These are phyloP conservation scores for Coemansia sp. DNA, from an alignment of 192 early-diverging fungal genomes.

Conservation along the genomic window DNA sequence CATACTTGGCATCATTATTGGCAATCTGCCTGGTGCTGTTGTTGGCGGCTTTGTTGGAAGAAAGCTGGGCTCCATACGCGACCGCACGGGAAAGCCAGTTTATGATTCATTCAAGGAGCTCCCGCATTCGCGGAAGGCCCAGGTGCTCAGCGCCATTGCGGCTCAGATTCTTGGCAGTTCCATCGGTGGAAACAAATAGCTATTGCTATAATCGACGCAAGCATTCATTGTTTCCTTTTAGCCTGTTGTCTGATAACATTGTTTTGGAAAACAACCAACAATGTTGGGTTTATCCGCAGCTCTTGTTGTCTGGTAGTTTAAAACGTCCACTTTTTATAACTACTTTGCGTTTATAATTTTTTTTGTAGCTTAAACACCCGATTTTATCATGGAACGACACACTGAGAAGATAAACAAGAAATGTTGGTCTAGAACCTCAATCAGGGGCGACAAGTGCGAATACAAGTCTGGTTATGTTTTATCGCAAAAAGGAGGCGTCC, in stretches of 20 bases:
- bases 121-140: conserved; percentile 59
- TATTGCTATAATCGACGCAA: background rate
- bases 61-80: conserved; percentile 64
- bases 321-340: too few species aligned
- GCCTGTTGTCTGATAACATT: background rate
- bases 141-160: conserved; percentile 56
- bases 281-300: too few species aligned
- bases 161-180: conserved; percentile 43
- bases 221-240: background rate
- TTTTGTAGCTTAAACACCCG: too few species aligned
- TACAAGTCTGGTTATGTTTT: too few species aligned
- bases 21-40: conserved; percentile 64
- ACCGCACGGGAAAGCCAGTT: conserved; percentile 63
- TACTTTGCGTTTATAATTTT: too few species aligned
- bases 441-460: too few species aligned
- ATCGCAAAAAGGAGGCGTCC: too few species aligned
- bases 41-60: conserved; percentile 61
- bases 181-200: conserved; percentile 9
- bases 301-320: too few species aligned
- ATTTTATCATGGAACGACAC: too few species aligned
- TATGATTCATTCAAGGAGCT: conserved; percentile 61
- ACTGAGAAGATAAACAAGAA: too few species aligned
- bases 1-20: conserved; percentile 72
- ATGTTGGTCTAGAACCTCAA: too few species aligned
- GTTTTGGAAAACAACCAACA: background rate